Percentiles rank a stretch among this genome's conserved stretches.
Conservation (phyloP, 1,139 yeast genomes). For the Hanseniaspora uvarum region DNA sequence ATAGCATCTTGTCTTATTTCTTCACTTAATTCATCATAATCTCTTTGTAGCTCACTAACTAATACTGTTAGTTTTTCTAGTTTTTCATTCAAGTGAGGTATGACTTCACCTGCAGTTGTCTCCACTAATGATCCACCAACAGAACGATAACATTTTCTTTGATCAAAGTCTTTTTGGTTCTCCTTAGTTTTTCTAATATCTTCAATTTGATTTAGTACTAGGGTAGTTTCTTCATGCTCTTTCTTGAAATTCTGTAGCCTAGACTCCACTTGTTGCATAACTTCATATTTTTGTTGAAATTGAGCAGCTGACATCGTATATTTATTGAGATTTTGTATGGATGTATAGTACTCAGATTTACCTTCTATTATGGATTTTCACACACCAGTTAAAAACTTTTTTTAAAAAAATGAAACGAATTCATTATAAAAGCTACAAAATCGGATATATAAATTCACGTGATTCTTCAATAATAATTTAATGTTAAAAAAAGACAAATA, state of each 20-base stretch:
- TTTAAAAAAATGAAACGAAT: too few species aligned
- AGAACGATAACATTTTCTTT: conserved; percentile 81
- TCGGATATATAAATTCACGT: background rate
- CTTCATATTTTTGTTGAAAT: conserved; percentile 51
- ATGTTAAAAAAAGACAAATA: background rate
- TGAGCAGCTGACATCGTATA: conserved; percentile 29
- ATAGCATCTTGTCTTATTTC: conserved; percentile 16
- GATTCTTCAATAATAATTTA: background rate
- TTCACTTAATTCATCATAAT: conserved; percentile 14
- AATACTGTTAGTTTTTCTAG: conserved; percentile 30
- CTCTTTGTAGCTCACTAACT: conserved; percentile 9
- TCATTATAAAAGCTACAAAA: too few species aligned
- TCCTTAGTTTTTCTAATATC: conserved; percentile 35
- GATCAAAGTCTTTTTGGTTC: conserved; percentile 7
- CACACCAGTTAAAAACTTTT: background rate
- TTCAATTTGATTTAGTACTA: conserved; percentile 48
- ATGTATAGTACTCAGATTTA: background rate
- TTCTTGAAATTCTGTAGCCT: conserved; percentile 39
- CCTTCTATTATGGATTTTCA: background rate
- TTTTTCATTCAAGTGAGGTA: conserved; percentile 56
- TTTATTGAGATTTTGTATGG: conserved; percentile 40
- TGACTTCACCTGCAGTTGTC: conserved; percentile 65
- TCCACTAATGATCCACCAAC: conserved; percentile 87
- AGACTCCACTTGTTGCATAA: conserved; percentile 42
- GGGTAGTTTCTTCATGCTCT: conserved; percentile 43